A percentile compares a stretch with the other conserved stretches of the same genome.
These are phyloP conservation scores for Rhododendron griersonianum DNA, from an alignment of 148 eudicot genomes.

Conservation along the genomic window DNA sequence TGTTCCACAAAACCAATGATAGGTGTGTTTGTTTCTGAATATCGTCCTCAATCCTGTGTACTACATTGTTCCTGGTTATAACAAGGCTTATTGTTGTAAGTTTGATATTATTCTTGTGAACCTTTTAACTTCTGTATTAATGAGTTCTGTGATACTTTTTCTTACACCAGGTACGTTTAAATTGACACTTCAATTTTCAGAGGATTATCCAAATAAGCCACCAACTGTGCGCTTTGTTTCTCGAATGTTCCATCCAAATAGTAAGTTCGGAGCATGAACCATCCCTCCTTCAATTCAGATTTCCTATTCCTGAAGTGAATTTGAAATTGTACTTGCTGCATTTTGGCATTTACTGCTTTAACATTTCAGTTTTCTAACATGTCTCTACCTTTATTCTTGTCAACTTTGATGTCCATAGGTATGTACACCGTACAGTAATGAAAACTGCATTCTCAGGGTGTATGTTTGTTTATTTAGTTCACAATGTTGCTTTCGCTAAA, in stretches of 20 bases:
- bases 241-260: conserved; percentile 51
- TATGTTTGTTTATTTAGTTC: background rate
- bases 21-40: background rate
- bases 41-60: background rate
- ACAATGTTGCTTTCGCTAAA: background rate
- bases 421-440: background rate
- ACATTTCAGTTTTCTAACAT: background rate
- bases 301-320: background rate
- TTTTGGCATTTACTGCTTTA: background rate
- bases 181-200: conserved; percentile 37
- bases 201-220: conserved; percentile 53
- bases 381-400: background rate
- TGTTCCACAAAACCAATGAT: background rate
- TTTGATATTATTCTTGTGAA: background rate
- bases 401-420: background rate
- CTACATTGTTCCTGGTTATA: background rate
- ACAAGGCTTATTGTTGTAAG: background rate
- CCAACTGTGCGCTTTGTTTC: conserved; percentile 51
- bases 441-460: background rate
- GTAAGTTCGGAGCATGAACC: conserved; percentile 23
- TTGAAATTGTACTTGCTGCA: background rate
- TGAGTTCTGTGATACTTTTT: background rate
- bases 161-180: conserved; percentile 41
- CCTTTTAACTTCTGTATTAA: background rate
- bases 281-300: background rate